Evolutionary conservation across 208 protist species (phyloP).

Genomic region (Trypanosoma caninum): DNA sequence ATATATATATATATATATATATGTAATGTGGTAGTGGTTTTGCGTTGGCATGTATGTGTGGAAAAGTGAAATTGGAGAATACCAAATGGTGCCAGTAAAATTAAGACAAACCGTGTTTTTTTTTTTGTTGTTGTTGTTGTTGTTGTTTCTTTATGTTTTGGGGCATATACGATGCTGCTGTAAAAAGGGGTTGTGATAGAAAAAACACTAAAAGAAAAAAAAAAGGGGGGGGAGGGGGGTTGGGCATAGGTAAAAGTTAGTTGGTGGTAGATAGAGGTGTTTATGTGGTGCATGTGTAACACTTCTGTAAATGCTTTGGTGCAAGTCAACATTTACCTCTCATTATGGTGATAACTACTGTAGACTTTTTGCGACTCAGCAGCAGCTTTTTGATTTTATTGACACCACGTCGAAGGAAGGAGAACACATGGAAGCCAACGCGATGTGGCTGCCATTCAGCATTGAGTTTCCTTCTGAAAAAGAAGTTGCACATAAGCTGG

Average conservation of each 20-base stretch:
- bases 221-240: not conserved
- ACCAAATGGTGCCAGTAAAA: too few species aligned
- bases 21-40: not conserved
- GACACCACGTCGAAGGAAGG: conserved; percentile 20
- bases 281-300: too few species aligned
- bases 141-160: not conserved
- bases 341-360: conserved; percentile 42
- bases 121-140: not conserved
- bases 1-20: not conserved
- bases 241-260: not conserved
- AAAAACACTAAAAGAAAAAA: not conserved
- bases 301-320: too few species aligned
- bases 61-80: too few species aligned
- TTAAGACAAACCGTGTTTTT: not conserved
- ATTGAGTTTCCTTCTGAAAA: conserved; percentile 75
- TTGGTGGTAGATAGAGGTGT: too few species aligned
- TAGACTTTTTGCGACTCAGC: conserved; percentile 61
- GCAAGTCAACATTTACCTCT: conserved; percentile 64
- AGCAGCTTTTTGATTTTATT: conserved; percentile 80
- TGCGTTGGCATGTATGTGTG: too few species aligned
- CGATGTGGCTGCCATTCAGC: conserved; percentile 65
- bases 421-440: not conserved
- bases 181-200: not conserved
- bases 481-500: conserved; percentile 37
- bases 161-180: not conserved